phyloP scores from a whole-genome alignment of 768 basidiomycete genomes.

The Filobasidium wieringae region DNA sequence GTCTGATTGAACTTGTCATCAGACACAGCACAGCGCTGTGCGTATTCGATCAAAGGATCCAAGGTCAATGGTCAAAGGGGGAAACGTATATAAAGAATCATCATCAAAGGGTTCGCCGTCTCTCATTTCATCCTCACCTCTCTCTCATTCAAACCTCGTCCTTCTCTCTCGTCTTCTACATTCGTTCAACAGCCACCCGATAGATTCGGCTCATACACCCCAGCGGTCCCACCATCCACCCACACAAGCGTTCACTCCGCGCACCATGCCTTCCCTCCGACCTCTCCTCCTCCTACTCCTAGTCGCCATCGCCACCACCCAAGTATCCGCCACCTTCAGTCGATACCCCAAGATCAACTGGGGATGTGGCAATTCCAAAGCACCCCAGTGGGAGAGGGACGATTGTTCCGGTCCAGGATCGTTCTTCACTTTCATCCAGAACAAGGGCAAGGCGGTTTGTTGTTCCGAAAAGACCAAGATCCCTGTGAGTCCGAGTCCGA shows the following conservation, averaged over 20 bases:
- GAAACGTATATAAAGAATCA: background rate
- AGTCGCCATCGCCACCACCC: background rate
- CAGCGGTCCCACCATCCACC: background rate
- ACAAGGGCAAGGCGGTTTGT: conserved; percentile 14
- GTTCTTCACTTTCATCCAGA: conserved; percentile 16
- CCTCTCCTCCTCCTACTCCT: background rate
- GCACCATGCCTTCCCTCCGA: background rate
- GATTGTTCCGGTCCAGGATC: conserved; percentile 18
- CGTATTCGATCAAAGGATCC: background rate
- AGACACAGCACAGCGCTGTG: too few species aligned
- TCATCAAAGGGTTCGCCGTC: background rate
- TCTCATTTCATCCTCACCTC: background rate
- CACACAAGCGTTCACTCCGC: background rate
- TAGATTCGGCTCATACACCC: background rate
- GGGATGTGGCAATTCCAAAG: conserved; percentile 6
- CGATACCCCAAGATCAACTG: conserved; percentile 6
- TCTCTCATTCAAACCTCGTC: background rate
- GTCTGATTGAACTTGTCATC: too few species aligned
- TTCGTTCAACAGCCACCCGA: background rate
- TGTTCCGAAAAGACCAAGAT: conserved; percentile 17
- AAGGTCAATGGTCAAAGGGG: background rate
- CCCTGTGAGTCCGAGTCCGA: conserved; percentile 11
- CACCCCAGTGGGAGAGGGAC: conserved; percentile 10
- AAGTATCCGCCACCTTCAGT: conserved; percentile 4
- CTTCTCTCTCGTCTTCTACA: background rate